Conservation (phyloP, 1,284 basidiomycete species). For the Ustilago xerochloae region DNA sequence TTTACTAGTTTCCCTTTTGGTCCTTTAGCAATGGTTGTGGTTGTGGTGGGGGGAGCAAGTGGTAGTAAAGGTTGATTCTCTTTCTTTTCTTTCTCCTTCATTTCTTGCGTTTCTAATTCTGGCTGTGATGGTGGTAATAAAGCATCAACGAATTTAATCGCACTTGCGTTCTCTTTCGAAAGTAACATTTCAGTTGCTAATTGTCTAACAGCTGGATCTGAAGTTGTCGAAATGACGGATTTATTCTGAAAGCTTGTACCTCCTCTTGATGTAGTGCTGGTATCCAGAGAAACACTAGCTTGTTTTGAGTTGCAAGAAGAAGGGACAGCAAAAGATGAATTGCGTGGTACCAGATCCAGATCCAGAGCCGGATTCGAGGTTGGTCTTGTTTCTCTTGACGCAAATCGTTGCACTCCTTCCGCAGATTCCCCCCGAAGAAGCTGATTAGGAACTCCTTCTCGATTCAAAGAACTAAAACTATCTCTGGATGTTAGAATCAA, state of each 20-base stretch:
- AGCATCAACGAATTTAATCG: conserved; percentile 34
- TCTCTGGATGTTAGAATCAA: conserved; percentile 42
- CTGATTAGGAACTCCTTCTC: conserved; percentile 13
- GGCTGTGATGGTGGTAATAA: conserved; percentile 1
- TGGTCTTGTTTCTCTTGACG: neutral
- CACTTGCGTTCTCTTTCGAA: neutral
- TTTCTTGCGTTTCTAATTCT: neutral
- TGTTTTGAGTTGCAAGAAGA: too few relatives aligned
- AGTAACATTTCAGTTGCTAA: conserved; percentile 9
- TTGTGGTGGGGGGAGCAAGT: too few relatives aligned
- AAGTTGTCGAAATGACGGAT: neutral
- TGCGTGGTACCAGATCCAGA: conserved; percentile 5
- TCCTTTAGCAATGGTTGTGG: conserved; percentile 27
- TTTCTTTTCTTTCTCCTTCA: neutral
- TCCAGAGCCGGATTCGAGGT: neutral
- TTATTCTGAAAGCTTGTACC: neutral
- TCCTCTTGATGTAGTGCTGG: conserved; percentile 7
- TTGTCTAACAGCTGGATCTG: neutral
- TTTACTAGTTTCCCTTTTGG: conserved; percentile 50
- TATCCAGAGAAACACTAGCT: conserved; percentile 8
- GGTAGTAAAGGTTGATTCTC: conserved; percentile 17
- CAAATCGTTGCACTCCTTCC: neutral
- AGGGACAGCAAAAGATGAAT: conserved; percentile 11
- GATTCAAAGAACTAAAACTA: conserved; percentile 23
- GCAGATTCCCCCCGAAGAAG: neutral